Percentiles rank a stretch among this genome's conserved stretches.
phyloP scores from a whole-genome alignment of 352 stramenopile species.

The Phytophthora chlamydospora region DNA sequence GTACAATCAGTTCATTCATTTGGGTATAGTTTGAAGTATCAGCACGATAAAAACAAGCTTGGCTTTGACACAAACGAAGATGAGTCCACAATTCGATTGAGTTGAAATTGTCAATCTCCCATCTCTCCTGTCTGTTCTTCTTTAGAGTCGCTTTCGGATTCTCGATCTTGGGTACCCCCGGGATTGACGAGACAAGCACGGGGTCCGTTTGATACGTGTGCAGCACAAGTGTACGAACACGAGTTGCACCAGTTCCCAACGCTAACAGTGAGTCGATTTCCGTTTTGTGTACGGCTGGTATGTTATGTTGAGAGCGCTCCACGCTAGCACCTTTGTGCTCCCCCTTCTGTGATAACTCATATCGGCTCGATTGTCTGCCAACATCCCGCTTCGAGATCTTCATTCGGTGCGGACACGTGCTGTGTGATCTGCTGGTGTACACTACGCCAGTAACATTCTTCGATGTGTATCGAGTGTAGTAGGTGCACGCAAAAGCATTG shows the following conservation, averaged over 20 bases:
- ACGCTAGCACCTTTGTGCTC: too few species aligned
- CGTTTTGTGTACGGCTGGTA: background rate
- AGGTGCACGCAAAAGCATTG: too few species aligned
- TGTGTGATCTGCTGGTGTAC: too few species aligned
- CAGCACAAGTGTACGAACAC: background rate
- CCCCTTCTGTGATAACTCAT: too few species aligned
- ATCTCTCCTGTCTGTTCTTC: background rate
- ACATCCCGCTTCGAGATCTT: too few species aligned
- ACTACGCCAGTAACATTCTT: too few species aligned
- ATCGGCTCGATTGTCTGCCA: too few species aligned
- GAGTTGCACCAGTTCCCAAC: background rate
- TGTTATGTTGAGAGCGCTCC: too few species aligned
- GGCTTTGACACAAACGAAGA: background rate
- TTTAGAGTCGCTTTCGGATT: too few species aligned
- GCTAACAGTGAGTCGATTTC: background rate
- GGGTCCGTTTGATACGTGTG: background rate
- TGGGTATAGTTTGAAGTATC: background rate
- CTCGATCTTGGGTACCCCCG: background rate
- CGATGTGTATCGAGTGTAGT: too few species aligned
- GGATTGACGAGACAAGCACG: background rate
- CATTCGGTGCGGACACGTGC: too few species aligned
- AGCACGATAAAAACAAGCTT: background rate
- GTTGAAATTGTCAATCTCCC: constrained; percentile 1
- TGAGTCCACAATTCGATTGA: background rate
- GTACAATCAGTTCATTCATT: too few species aligned